Evolutionary conservation across 441 rosid species (phyloP).

Genomic region (Croton laevigatus): DNA sequence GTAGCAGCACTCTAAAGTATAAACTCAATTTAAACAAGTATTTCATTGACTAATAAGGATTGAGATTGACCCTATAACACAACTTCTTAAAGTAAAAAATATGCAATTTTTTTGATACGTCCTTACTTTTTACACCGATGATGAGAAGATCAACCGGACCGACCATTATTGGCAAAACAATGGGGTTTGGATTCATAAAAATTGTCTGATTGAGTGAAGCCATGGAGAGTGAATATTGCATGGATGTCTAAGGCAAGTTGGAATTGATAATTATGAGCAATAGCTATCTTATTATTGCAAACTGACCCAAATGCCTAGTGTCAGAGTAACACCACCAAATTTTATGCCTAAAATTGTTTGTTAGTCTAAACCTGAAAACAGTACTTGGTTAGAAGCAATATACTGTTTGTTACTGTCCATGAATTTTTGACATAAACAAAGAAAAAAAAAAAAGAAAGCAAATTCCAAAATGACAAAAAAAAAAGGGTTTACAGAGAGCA

Average conservation of each 20-base stretch:
- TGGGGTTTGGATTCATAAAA: not conserved
- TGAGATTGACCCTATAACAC: not conserved
- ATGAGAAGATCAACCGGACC: too few relatives aligned
- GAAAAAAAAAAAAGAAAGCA: too few relatives aligned
- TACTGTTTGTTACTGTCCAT: not conserved
- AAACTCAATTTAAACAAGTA: too few relatives aligned
- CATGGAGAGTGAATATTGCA: slow-evolving; percentile 3
- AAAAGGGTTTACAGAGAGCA: not conserved
- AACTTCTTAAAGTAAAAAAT: not conserved
- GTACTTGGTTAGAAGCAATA: too few relatives aligned
- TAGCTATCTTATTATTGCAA: not conserved
- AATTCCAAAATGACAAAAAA: too few relatives aligned
- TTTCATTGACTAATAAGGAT: too few relatives aligned
- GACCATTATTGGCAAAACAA: not conserved
- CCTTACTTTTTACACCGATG: too few relatives aligned
- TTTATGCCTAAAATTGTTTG: too few relatives aligned
- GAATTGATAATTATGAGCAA: slow-evolving; percentile 1
- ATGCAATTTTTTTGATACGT: too few relatives aligned
- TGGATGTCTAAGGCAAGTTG: not conserved
- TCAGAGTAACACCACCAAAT: not conserved
- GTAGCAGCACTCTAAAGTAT: too few relatives aligned
- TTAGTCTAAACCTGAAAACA: too few relatives aligned
- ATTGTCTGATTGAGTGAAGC: slow-evolving; percentile 6
- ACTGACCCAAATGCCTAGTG: not conserved
- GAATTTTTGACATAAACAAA: not conserved